Percentiles rank a stretch among this genome's conserved stretches.
phyloP scores from a whole-genome alignment of 2,329 filamentous ascomycete species.

The Xylariomycetidae sp. region DNA sequence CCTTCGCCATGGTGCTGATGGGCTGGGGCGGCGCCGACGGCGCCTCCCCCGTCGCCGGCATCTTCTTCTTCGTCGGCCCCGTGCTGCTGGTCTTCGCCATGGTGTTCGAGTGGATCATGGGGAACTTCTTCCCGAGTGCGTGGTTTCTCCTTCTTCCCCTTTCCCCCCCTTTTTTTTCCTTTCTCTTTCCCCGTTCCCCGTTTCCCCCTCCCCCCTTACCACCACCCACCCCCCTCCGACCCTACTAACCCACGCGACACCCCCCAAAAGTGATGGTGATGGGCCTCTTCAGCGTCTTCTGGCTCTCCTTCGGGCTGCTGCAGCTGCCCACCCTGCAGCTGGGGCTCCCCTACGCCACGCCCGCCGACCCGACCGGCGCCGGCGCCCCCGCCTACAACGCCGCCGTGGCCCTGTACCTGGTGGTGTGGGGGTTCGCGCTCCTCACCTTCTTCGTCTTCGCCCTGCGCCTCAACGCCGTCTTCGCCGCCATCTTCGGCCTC shows the following conservation, averaged over 20 bases:
- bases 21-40: constrained; percentile 31
- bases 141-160: neutral
- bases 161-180: neutral
- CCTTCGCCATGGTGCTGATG: constrained; percentile 31
- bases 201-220: neutral
- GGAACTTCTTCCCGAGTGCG: constrained; percentile 39
- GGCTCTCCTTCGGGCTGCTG: constrained; percentile 45
- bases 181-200: neutral
- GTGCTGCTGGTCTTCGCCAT: constrained; percentile 39
- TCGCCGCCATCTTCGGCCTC: constrained; percentile 42
- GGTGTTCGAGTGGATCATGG: constrained; percentile 48
- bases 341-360: constrained; percentile 35
- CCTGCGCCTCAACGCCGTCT: constrained; percentile 42
- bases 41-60: constrained; percentile 28
- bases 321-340: constrained; percentile 44
- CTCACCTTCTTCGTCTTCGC: constrained; percentile 47
- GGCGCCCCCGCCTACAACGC: constrained; percentile 40
- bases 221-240: neutral
- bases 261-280: constrained; percentile 13
- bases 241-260: no score
- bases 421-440: constrained; percentile 47
- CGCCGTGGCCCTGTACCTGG: constrained; percentile 40
- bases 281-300: constrained; percentile 41
- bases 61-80: constrained; percentile 37
- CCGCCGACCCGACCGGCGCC: constrained; percentile 36